phyloP scores from a whole-genome alignment of 2,329 filamentous ascomycete genomes.

The Penicillium sumatraense region DNA sequence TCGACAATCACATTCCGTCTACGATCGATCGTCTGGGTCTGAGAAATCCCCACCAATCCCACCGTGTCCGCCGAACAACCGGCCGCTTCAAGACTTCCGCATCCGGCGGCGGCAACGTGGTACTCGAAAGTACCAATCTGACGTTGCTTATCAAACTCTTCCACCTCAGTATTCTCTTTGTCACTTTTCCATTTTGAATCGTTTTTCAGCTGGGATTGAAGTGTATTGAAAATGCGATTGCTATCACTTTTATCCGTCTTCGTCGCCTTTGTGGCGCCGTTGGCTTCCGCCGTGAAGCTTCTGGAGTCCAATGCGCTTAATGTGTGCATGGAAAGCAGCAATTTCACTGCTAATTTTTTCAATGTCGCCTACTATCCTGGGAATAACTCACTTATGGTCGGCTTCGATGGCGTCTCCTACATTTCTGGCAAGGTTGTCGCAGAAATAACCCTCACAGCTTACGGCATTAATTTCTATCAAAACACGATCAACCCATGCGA shows the following conservation, averaged over 20 bases:
- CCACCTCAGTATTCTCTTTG: conserved; percentile 18
- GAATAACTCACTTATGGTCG: conserved; percentile 73
- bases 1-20: not conserved
- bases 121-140: conserved; percentile 36
- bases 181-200: conserved; percentile 9
- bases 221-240: conserved; percentile 38
- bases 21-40: not conserved
- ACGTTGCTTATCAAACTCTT: conserved; percentile 18
- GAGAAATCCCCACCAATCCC: conserved; percentile 3
- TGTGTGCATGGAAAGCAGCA: conserved; percentile 80
- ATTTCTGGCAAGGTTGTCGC: conserved; percentile 83
- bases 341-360: conserved; percentile 87
- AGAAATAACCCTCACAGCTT: conserved; percentile 76
- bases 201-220: conserved; percentile 6
- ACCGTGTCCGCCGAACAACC: conserved; percentile 15
- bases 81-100: conserved; percentile 33
- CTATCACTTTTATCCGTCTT: conserved; percentile 40
- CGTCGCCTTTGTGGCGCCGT: conserved; percentile 49
- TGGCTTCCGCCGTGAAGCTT: conserved; percentile 65
- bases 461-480: conserved; percentile 75
- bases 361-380: conserved; percentile 69
- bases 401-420: conserved; percentile 80
- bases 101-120: conserved; percentile 40
- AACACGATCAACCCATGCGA: conserved; percentile 76
- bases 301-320: conserved; percentile 84